Evolutionary conservation across 2,329 filamentous ascomycete species (phyloP), one percentile per base, ranked within the genome.

Genomic region (Peltaster fructicola): DNA sequence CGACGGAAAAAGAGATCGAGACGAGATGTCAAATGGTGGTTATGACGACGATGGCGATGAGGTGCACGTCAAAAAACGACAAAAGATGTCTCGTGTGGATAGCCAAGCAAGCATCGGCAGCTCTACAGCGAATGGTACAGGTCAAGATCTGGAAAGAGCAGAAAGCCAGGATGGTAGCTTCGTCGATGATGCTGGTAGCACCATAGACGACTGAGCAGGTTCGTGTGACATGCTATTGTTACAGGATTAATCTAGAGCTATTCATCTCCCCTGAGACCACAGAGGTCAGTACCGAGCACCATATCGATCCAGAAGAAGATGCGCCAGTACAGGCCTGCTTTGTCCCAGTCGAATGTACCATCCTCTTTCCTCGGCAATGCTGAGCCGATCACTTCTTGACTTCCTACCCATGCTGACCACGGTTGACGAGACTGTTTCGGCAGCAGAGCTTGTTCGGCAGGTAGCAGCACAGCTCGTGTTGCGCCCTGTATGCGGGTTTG

Each of bases 261-360:
- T 23, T 29, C 22, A 25, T 60, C 57, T 22, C 60, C 61, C 37
- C 55, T 63, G 32, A 72, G 42, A 5, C 66, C 68, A 45, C 67
- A 72, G 30, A 72, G 59, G 37, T 73, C 67, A 2, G 64, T 68
- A 2, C 65, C 64, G n/a, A 69, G 41, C 22, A 60, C 44, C 11
- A 40, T 45, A 38, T 74, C 68, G 9, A 73, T 39, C 47, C 53
- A 59, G 31, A 61, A 63, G 57, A 65, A 72, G 30, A 68, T 52
- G 13, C 56, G 50, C 68, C 68, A 73, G 36, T 73, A 73, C 27
- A 61, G 38, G 34, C 62, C 65, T 5, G 67, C 68, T 22, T 54
- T 58, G 20, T 67, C 66, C 59, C 72, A 77, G 49, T 93, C 84
- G 39, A 92, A 84, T 20, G 69, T 70, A 29, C 78, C 79, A 20